Conservation (phyloP, 75 land plant genomes). For the Pinus tabuliformis region DNA sequence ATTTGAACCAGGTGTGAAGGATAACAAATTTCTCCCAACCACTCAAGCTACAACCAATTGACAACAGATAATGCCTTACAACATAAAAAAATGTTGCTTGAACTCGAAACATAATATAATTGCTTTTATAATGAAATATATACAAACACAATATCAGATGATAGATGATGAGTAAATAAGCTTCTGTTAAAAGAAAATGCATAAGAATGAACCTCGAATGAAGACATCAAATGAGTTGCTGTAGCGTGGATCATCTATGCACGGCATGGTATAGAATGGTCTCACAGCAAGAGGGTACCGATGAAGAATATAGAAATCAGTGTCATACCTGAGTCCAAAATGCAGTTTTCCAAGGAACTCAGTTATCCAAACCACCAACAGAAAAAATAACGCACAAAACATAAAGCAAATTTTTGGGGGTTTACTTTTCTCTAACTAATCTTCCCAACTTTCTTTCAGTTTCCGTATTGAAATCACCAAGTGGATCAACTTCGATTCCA, state of each 20-base stretch:
- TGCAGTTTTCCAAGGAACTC: background rate
- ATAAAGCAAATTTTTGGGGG: background rate
- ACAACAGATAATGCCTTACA: no score
- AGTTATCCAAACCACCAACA: background rate
- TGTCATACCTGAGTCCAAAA: conserved; percentile 59
- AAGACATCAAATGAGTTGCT: conserved; percentile 97
- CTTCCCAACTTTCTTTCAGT: conserved; percentile 78
- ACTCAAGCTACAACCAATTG: no score
- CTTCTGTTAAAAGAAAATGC: background rate
- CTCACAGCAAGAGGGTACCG: conserved; percentile 92
- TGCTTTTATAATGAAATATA: no score
- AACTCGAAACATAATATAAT: no score
- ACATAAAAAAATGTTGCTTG: no score
- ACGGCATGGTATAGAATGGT: conserved; percentile 96
- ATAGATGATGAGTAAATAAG: background rate
- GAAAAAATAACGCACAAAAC: background rate
- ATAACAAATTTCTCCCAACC: no score
- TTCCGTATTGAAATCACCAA: conserved; percentile 87
- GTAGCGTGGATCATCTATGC: conserved; percentile 57
- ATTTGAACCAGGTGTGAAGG: no score
- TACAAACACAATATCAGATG: background rate
- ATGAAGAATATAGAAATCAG: conserved; percentile 91
- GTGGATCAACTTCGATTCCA: conserved; percentile 79
- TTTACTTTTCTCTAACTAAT: conserved; percentile 80
- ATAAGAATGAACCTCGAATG: conserved; percentile 65